Conservation (phyloP, 2,329 filamentous ascomycete species). For the Bertia moriformis region DNA sequence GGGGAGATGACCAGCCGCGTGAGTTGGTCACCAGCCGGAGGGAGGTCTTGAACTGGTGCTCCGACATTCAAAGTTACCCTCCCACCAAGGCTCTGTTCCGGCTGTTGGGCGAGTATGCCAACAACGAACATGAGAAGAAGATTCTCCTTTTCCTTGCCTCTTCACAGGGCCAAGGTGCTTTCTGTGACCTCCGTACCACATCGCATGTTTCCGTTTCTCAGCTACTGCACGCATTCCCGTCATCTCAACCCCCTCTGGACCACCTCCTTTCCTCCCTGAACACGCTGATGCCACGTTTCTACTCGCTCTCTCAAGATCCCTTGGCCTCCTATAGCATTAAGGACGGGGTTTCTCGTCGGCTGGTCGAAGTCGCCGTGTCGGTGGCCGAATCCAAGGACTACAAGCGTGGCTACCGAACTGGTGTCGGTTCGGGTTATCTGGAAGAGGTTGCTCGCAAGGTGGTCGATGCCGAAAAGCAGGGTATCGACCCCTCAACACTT, state of each 20-base stretch:
- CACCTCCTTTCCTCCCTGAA: constrained; percentile 66
- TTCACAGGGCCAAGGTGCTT: constrained; percentile 76
- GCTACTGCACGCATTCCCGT: constrained; percentile 82
- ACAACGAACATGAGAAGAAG: constrained; percentile 71
- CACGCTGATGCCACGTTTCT: constrained; percentile 93
- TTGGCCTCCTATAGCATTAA: constrained; percentile 58
- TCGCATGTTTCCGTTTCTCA: constrained; percentile 76
- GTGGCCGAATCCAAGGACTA: constrained; percentile 79
- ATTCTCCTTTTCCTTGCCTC: constrained; percentile 75
- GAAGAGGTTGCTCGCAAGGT: constrained; percentile 56
- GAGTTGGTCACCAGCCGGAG: constrained; percentile 80
- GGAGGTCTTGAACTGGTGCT: constrained; percentile 89
- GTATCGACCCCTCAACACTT: constrained; percentile 35
- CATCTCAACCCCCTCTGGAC: constrained; percentile 74
- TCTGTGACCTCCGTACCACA: constrained; percentile 86
- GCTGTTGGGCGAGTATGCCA: constrained; percentile 70
- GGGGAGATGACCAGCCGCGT: constrained; percentile 77
- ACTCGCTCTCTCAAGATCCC: constrained; percentile 92
- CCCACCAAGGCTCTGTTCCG: constrained; percentile 80
- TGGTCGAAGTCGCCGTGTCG: constrained; percentile 93
- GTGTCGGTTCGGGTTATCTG: constrained; percentile 84
- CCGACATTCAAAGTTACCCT: constrained; percentile 81
- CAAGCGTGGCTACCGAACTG: constrained; percentile 58
- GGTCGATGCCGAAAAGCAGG: constrained; percentile 50
- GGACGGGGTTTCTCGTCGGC: constrained; percentile 56